These are phyloP conservation scores for Takashimella tepidaria DNA, from an alignment of 1,284 basidiomycete species.

Conservation along the genomic window DNA sequence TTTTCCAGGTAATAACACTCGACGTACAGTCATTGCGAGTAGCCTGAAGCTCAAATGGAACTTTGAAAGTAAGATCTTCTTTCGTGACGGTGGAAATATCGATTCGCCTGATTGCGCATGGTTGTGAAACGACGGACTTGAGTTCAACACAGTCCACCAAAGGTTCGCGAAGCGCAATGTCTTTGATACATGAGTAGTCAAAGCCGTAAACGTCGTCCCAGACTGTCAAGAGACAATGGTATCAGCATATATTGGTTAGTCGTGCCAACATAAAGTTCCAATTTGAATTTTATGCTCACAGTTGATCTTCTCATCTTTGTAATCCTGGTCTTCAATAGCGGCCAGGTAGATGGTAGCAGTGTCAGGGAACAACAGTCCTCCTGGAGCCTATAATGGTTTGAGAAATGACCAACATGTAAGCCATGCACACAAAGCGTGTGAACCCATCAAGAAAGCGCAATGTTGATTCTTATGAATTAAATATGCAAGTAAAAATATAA, in stretches of 20 bases:
- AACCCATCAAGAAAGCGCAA: not conserved
- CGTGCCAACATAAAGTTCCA: too few species aligned
- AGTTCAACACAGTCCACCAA: slow-evolving; percentile 96
- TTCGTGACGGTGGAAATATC: slow-evolving; percentile 89
- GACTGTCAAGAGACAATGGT: slow-evolving; percentile 53
- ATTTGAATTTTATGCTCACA: slow-evolving; percentile 58
- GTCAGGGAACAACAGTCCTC: slow-evolving; percentile 94
- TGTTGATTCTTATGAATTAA: not conserved
- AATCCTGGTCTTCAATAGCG: slow-evolving; percentile 98
- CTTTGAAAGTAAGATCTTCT: slow-evolving; percentile 84
- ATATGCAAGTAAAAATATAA: not conserved
- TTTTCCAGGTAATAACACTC: slow-evolving; percentile 15
- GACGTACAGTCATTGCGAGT: slow-evolving; percentile 86
- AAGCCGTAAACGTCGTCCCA: slow-evolving; percentile 99
- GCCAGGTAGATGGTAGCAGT: slow-evolving; percentile 88
- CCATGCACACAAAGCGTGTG: too few species aligned
- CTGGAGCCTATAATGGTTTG: slow-evolving; percentile 61
- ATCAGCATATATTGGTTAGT: too few species aligned
- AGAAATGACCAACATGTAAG: too few species aligned
- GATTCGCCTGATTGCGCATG: slow-evolving; percentile 84
- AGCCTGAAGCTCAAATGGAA: slow-evolving; percentile 72
- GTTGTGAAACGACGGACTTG: slow-evolving; percentile 85
- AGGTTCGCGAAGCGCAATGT: slow-evolving; percentile 93
- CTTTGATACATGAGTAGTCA: slow-evolving; percentile 99
- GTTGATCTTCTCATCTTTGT: slow-evolving; percentile 99